Conservation (phyloP, 805 yeast species). For the Ogataea neopini region DNA sequence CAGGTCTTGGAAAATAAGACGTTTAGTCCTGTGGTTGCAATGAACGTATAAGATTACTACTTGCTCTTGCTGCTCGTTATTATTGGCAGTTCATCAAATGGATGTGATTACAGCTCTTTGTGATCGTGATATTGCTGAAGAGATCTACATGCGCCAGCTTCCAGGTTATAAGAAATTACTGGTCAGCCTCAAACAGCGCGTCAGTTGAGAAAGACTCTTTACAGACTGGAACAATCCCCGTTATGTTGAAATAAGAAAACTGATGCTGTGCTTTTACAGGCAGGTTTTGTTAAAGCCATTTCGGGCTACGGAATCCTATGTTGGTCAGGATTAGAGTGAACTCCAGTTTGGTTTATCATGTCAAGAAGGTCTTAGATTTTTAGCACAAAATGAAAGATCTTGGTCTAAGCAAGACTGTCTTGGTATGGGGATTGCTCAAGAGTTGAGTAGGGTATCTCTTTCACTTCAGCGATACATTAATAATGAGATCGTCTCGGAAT, state of each 20-base stretch:
- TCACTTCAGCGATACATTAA: background rate
- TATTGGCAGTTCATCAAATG: slow-evolving; percentile 14
- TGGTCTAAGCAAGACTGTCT: slow-evolving; percentile 6
- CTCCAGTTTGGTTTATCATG: background rate
- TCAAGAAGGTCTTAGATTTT: background rate
- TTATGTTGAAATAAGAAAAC: slow-evolving; percentile 1
- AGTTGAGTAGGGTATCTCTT: slow-evolving; percentile 3
- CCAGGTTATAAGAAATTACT: background rate
- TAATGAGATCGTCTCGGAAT: background rate
- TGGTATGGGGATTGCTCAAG: slow-evolving; percentile 8
- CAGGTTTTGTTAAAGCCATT: slow-evolving; percentile 3
- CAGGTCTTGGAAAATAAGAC: background rate
- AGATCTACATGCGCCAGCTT: slow-evolving; percentile 10
- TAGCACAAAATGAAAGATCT: slow-evolving; percentile 8
- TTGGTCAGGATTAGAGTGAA: background rate
- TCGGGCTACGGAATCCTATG: slow-evolving; percentile 6
- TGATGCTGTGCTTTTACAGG: background rate
- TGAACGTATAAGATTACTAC: background rate
- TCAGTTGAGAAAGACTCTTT: background rate
- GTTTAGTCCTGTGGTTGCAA: background rate
- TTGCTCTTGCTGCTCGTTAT: background rate
- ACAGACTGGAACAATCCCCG: background rate
- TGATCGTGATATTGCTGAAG: slow-evolving; percentile 12
- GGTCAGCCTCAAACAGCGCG: background rate
- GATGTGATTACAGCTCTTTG: slow-evolving; percentile 19